Base-by-base conservation (phyloP, 768 basidiomycete species). In the Jaapia argillacea region DNA sequence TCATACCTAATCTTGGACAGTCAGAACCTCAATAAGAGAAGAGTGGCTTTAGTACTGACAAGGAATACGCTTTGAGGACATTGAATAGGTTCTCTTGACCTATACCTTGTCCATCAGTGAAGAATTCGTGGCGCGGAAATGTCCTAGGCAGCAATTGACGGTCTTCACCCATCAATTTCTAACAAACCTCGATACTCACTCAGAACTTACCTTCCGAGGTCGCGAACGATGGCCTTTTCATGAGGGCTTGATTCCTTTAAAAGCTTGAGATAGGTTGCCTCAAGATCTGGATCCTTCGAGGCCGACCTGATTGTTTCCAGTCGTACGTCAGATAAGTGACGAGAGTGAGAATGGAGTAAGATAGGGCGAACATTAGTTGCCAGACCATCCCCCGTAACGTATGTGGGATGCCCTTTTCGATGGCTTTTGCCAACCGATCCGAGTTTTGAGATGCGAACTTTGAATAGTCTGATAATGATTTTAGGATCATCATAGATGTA, bases 61-160 rank as follows among this genome's bases (percentile, higher is more conserved):
- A 59, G 18, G 91, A 96, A 59, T 98, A 99, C 6, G 96, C 96
- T 60, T 98, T 98, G 24, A 97, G 71, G 26, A 99, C 93, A 57
- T 97, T 98, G 68, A 97, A 97, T 26, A 99, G 63, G 55, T 94
- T 93, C 62, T 97, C 94, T 59, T 98, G 93, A 2, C 96, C 96
- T 22, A 93, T 84, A 6, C 94, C 96, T 53, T 87, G 85, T 2
- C 84, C 91, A 51, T 96, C 87, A 35, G 79, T 90, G 61, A 98
- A 99, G 66, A 90, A 97, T 37, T 87, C 84, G 54, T 98, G 93
- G 57, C 92, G 87, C 21, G 96, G 96, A 64, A 99, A 97, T 3
- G 96, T 99, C 59, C 89, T 86, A 48, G 16, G 41, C 24, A 36
- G 45, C n/a, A n/a, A n/a, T n/a, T n/a, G n/a, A n/a, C n/a, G n/a